phyloP scores from a whole-genome alignment of 805 yeast genomes.

The Metschnikowia proteae region DNA sequence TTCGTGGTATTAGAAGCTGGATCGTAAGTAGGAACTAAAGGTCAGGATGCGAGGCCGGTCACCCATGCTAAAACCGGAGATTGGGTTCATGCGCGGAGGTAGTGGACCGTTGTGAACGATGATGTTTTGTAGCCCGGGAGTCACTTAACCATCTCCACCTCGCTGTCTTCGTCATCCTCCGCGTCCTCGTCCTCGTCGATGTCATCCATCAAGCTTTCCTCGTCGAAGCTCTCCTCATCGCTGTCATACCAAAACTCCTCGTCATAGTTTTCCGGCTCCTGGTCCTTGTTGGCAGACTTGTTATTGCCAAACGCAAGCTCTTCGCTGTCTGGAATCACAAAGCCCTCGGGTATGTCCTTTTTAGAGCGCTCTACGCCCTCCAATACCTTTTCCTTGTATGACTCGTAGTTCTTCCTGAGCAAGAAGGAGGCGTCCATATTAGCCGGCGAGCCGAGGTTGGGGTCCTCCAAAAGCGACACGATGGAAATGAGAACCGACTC shows the following conservation, averaged over 20 bases:
- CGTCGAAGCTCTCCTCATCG: slow-evolving; percentile 45
- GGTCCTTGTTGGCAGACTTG: slow-evolving; percentile 35
- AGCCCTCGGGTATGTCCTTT: slow-evolving; percentile 82
- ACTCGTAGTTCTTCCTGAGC: slow-evolving; percentile 76
- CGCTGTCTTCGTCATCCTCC: slow-evolving; percentile 40
- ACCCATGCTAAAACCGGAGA: background rate
- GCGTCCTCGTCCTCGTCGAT: slow-evolving; percentile 52
- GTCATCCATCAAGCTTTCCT: slow-evolving; percentile 46
- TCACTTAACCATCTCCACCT: slow-evolving; percentile 19
- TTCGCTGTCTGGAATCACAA: slow-evolving; percentile 71
- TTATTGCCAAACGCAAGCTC: slow-evolving; percentile 39
- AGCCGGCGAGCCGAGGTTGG: slow-evolving; percentile 90
- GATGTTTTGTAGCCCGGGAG: background rate
- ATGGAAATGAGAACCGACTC: slow-evolving; percentile 88
- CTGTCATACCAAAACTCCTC: slow-evolving; percentile 82
- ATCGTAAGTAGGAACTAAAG: slow-evolving; percentile 5
- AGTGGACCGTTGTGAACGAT: background rate
- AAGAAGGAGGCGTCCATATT: slow-evolving; percentile 94
- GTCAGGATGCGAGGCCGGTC: slow-evolving; percentile 3
- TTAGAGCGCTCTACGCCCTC: slow-evolving; percentile 82
- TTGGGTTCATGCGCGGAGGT: background rate
- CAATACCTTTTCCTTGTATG: slow-evolving; percentile 68
- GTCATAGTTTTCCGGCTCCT: slow-evolving; percentile 57
- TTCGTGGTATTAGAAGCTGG: slow-evolving; percentile 4
- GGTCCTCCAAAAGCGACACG: slow-evolving; percentile 87